Base-by-base conservation (phyloP, 352 stramenopile genomes). In the Globisporangium irregulare region DNA sequence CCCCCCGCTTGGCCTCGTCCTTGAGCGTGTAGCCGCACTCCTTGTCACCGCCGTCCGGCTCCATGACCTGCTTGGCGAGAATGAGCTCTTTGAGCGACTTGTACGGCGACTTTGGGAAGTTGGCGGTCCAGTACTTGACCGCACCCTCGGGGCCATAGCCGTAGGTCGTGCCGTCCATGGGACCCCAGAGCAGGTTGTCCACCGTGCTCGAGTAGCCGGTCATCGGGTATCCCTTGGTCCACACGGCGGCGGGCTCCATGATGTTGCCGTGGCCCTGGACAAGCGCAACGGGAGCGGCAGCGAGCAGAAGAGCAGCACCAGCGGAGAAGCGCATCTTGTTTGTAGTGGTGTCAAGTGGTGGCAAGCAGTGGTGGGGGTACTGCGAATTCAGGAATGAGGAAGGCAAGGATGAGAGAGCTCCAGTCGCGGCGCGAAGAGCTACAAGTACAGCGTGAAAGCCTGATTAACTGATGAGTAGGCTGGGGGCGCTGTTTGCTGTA, bases 161-260 rank as follows among this genome's bases (percentile, higher is more conserved):
- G 64, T 74, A 79, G 43, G 66, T 75, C 48, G 27, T 59, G 46
- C 48, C 38, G 58, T 79, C 73, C 43, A 73, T 69, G 3, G 27
- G 14, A 3, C 73, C 73, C 46, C 62, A 79, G 56, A 79, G 22
- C 24, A 58, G 36, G 61, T 70, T 67, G 61, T 66, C 60, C 32
- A 79, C 65, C 0, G 64, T 69, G 56, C 68, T 68, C 43, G 67
- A 64, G 61, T 68, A 79, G 20, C 70, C 73, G 56, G 75, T 79
- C 25, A 51, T 64, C n/a, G 73, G 55, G 38, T 79, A 77, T 2
- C 70, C 70, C 27, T 69, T 48, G 60, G 65, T 76, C 64, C 67
- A 79, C 27, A 71, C 61, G 3, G 73, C 67, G 18, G 70, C 75
- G 1, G 80, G 79, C n/a, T 87, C 71, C 12, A 82, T 65, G 51